Percentiles rank a stretch among this genome's conserved stretches.
phyloP scores from a whole-genome alignment of 2,329 filamentous ascomycete species.

The Trematosphaeria pertusa region DNA sequence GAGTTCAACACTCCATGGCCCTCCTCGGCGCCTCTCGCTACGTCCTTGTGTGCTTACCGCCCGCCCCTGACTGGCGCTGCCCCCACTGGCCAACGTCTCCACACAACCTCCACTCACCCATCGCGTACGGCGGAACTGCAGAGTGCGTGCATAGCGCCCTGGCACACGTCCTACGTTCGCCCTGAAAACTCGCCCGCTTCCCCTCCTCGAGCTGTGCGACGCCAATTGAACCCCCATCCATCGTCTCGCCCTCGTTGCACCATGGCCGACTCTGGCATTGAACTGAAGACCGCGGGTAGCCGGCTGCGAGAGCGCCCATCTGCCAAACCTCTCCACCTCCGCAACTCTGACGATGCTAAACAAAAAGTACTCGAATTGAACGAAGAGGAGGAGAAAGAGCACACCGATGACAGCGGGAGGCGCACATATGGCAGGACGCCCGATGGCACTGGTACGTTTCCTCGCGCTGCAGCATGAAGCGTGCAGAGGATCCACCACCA shows the following conservation, averaged over 20 bases:
- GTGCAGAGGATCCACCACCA: too few species aligned
- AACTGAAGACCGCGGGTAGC: slow-evolving; percentile 34
- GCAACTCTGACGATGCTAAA: slow-evolving; percentile 49
- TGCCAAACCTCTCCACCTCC: slow-evolving; percentile 36
- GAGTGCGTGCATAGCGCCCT: slow-evolving; percentile 38
- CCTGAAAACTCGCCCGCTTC: slow-evolving; percentile 25
- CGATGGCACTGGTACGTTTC: slow-evolving; percentile 80
- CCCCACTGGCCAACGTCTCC: slow-evolving; percentile 13
- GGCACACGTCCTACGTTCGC: slow-evolving; percentile 27
- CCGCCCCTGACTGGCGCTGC: slow-evolving; percentile 9
- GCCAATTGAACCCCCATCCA: slow-evolving; percentile 24
- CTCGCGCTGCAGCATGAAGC: background rate
- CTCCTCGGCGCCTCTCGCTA: slow-evolving; percentile 1
- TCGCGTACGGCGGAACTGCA: slow-evolving; percentile 24
- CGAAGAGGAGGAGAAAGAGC: slow-evolving; percentile 54
- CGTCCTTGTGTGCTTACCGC: background rate
- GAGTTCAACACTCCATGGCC: slow-evolving; percentile 47
- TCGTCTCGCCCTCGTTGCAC: slow-evolving; percentile 12
- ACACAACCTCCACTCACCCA: slow-evolving; percentile 22
- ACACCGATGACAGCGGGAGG: slow-evolving; percentile 62
- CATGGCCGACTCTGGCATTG: slow-evolving; percentile 35
- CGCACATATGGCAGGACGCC: slow-evolving; percentile 93
- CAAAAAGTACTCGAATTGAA: slow-evolving; percentile 59
- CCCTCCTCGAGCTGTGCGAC: slow-evolving; percentile 14
- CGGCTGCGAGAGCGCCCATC: slow-evolving; percentile 38